These are phyloP conservation scores for Calonectria leucothoes DNA, from an alignment of 2,329 filamentous ascomycete genomes.

Conservation along the genomic window DNA sequence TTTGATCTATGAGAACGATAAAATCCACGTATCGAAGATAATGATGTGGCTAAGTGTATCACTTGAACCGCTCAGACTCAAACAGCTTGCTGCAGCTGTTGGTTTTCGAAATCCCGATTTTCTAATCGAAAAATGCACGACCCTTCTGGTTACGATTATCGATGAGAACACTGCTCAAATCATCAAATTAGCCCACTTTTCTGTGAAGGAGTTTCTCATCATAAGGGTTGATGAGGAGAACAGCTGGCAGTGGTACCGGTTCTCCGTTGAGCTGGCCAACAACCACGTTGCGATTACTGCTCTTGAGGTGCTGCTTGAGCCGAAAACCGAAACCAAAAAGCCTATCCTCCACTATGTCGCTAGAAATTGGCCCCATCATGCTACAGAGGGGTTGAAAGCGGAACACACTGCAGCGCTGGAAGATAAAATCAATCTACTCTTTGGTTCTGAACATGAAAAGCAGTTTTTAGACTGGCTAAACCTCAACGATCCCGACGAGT, in stretches of 20 bases:
- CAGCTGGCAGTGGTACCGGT: not conserved
- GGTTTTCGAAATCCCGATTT: not conserved
- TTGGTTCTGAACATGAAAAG: not conserved
- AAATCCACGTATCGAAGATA: not conserved
- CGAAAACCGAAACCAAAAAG: not conserved
- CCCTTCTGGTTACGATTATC: not conserved
- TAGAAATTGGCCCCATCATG: not conserved
- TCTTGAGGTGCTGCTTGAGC: not conserved
- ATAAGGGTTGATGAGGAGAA: not conserved
- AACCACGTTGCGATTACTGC: not conserved
- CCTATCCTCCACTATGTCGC: not conserved
- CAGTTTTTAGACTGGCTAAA: not conserved
- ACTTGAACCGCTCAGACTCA: not conserved
- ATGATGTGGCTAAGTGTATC: not conserved
- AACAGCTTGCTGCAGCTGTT: not conserved
- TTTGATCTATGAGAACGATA: not conserved
- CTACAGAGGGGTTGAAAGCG: not conserved
- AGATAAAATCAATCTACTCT: not conserved
- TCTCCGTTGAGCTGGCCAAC: not conserved
- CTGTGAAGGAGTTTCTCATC: not conserved
- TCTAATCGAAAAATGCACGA: not conserved
- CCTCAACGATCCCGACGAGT: not conserved
- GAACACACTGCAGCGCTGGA: not conserved
- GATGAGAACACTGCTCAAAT: not conserved
- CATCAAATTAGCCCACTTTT: not conserved